These are phyloP conservation scores for Eragrostis curvula DNA, from an alignment of 176 grass and related monocot species.

Conservation along the genomic window DNA sequence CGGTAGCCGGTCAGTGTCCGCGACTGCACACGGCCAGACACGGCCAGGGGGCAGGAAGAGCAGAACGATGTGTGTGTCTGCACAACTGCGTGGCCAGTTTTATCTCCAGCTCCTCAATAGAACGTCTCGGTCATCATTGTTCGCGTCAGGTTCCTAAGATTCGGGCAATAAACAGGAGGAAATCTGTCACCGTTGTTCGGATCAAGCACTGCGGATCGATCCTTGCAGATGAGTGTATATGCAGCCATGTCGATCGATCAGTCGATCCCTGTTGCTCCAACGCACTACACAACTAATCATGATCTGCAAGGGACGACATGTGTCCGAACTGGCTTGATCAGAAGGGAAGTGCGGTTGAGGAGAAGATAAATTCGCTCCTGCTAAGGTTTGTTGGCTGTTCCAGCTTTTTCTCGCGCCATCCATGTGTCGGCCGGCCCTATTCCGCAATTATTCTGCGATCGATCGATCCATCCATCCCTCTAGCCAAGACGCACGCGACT, in stretches of 20 bases:
- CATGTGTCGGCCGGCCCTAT: slow-evolving; percentile 17
- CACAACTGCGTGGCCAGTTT: background rate
- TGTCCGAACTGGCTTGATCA: background rate
- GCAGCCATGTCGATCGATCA: background rate
- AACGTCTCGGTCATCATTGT: background rate
- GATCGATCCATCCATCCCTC: slow-evolving; percentile 31
- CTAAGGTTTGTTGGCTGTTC: background rate
- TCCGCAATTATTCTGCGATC: slow-evolving; percentile 34
- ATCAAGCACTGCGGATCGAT: background rate
- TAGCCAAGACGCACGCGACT: background rate
- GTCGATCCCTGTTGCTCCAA: background rate
- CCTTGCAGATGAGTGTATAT: background rate
- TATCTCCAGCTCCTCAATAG: background rate
- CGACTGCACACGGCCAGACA: no score
- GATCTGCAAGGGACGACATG: background rate
- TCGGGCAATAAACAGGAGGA: background rate
- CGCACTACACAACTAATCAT: no score
- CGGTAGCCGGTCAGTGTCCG: slow-evolving; percentile 40
- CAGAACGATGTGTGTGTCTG: background rate
- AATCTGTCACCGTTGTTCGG: background rate
- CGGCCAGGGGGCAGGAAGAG: no score
- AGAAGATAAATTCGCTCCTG: background rate
- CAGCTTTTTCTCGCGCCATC: background rate
- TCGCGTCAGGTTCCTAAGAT: slow-evolving; percentile 18
- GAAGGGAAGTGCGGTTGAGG: background rate